Conservation (phyloP, 148 eudicot genomes). For the Diospyros kaki region DNA sequence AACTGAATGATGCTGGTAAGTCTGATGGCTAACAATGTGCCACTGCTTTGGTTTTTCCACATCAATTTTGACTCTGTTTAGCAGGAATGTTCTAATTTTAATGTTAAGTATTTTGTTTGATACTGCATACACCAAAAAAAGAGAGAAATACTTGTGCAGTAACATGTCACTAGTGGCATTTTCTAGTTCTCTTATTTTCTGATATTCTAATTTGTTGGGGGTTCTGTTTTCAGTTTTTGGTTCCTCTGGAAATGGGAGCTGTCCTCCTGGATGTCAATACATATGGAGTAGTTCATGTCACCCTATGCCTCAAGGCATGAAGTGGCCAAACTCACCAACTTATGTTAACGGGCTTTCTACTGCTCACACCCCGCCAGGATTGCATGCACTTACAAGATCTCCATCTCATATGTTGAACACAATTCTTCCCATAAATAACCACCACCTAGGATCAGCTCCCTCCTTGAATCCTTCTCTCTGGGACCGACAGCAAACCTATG, state of each 20-base stretch:
- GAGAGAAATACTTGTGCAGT: background rate
- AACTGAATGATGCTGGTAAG: slow-evolving; percentile 48
- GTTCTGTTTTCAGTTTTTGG: slow-evolving; percentile 41
- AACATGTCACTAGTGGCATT: background rate
- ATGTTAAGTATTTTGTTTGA: too few relatives aligned
- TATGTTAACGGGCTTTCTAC: slow-evolving; percentile 38
- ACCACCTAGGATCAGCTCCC: slow-evolving; percentile 76
- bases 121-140: background rate
- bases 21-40: too few relatives aligned
- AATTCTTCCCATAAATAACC: slow-evolving; percentile 39
- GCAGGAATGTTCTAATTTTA: too few relatives aligned
- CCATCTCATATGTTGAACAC: slow-evolving; percentile 57
- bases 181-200: background rate
- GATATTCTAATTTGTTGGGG: slow-evolving; percentile 8
- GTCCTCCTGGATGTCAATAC: slow-evolving; percentile 46
- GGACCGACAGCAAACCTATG: slow-evolving; percentile 58
- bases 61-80: background rate
- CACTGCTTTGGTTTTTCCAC: background rate
- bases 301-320: slow-evolving; percentile 41
- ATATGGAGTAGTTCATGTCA: slow-evolving; percentile 55
- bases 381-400: slow-evolving; percentile 45
- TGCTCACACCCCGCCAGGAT: slow-evolving; percentile 40
- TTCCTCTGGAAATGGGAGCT: slow-evolving; percentile 48
- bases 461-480: slow-evolving; percentile 60
- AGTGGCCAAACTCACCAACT: slow-evolving; percentile 65